Percentiles rank a stretch among this genome's conserved stretches.
These are phyloP conservation scores for Penicillium sp. DNA, from an alignment of 2,329 filamentous ascomycete genomes.

Conservation along the genomic window DNA sequence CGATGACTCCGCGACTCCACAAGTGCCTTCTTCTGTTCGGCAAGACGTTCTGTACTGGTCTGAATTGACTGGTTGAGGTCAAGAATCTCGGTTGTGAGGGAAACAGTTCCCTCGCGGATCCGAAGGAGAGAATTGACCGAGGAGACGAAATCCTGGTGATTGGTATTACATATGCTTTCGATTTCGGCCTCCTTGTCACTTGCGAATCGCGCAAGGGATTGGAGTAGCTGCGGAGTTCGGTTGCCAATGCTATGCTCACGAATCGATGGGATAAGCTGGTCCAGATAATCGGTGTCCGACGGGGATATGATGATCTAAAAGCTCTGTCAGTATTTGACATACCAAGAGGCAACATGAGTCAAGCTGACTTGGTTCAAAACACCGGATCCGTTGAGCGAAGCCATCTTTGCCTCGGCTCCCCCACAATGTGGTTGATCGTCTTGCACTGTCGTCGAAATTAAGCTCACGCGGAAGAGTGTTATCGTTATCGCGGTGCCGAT, in stretches of 20 bases:
- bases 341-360: neutral
- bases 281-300: conserved; percentile 87
- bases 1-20: conserved; percentile 88
- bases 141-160: conserved; percentile 91
- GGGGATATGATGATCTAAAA: conserved; percentile 82
- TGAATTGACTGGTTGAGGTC: conserved; percentile 92
- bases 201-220: conserved; percentile 74
- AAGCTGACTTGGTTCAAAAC: conserved; percentile 18
- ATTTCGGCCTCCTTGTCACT: conserved; percentile 85
- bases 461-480: neutral
- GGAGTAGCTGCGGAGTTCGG: conserved; percentile 65
- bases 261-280: conserved; percentile 88
- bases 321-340: neutral
- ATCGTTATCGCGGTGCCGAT: neutral
- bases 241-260: conserved; percentile 79
- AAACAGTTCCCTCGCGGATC: conserved; percentile 84
- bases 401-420: neutral
- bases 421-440: neutral
- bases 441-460: neutral
- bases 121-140: conserved; percentile 92
- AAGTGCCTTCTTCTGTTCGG: conserved; percentile 86
- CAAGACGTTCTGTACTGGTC: conserved; percentile 85
- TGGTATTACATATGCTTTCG: conserved; percentile 86
- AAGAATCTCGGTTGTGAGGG: conserved; percentile 83
- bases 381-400: neutral